Percentiles rank a stretch among this genome's conserved stretches.
Conservation (phyloP, 2,329 filamentous ascomycete species). For the Fusarium torreyae region DNA sequence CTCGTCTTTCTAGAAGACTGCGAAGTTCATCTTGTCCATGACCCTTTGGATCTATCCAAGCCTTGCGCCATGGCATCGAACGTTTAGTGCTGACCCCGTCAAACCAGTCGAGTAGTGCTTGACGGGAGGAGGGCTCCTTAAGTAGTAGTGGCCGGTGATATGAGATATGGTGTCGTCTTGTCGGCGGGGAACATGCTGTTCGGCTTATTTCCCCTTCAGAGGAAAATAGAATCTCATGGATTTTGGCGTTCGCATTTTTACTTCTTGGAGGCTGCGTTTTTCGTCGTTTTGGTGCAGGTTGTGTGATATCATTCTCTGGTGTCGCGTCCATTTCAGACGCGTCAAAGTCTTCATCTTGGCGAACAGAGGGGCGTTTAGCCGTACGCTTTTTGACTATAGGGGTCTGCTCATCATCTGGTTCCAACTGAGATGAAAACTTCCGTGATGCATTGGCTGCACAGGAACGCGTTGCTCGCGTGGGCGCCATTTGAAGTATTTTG, state of each 20-base stretch:
- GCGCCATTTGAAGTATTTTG: constrained; percentile 25
- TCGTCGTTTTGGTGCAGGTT: constrained; percentile 42
- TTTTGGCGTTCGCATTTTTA: constrained; percentile 25
- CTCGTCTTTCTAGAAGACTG: constrained; percentile 65
- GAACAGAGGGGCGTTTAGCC: constrained; percentile 34
- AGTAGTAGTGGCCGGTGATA: constrained; percentile 69
- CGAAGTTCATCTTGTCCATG: constrained; percentile 55
- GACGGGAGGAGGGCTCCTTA: constrained; percentile 52
- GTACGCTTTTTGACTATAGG: not conserved
- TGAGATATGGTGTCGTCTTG: constrained; percentile 54
- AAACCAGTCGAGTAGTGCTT: constrained; percentile 66
- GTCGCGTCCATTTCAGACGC: constrained; percentile 46
- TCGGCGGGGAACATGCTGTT: constrained; percentile 36
- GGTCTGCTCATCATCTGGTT: constrained; percentile 24
- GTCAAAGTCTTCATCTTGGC: constrained; percentile 40
- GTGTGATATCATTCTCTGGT: constrained; percentile 32
- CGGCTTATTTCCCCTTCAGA: constrained; percentile 1
- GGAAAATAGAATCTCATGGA: constrained; percentile 41
- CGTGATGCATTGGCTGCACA: constrained; percentile 42
- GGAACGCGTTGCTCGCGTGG: constrained; percentile 39
- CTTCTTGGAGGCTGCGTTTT: constrained; percentile 39
- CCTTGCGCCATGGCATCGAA: constrained; percentile 73
- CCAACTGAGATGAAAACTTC: constrained; percentile 42
- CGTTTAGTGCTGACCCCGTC: constrained; percentile 62
- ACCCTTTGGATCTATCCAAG: constrained; percentile 65